Evolutionary conservation across 441 rosid genomes (phyloP).

Genomic region (Iberis amara): DNA sequence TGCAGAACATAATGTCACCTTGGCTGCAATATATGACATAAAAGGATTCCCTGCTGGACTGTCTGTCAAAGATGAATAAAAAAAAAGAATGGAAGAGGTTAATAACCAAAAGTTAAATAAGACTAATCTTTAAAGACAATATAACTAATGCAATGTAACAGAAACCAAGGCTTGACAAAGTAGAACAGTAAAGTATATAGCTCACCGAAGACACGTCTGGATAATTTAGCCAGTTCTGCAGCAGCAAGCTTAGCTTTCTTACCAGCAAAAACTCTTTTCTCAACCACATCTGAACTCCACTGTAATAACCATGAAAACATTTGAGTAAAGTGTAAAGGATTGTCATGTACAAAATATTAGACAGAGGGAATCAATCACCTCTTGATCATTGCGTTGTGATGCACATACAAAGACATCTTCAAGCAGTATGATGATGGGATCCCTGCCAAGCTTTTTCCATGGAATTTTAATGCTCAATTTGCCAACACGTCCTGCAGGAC

Average conservation of each 20-base stretch:
- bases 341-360: not conserved
- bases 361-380: slow-evolving; percentile 37
- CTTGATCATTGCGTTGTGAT: slow-evolving; percentile 68
- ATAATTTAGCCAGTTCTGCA: slow-evolving; percentile 80
- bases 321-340: not conserved
- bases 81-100: slow-evolving; percentile 24
- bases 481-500: slow-evolving; percentile 55
- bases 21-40: slow-evolving; percentile 69
- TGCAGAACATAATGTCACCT: slow-evolving; percentile 41
- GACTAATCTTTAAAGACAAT: slow-evolving; percentile 1
- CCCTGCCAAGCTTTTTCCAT: slow-evolving; percentile 79
- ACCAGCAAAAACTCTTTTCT: slow-evolving; percentile 78
- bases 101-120: not conserved
- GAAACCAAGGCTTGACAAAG: not conserved
- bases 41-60: slow-evolving; percentile 74
- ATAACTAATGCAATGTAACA: not conserved
- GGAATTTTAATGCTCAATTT: slow-evolving; percentile 73
- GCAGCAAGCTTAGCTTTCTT: slow-evolving; percentile 91
- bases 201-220: slow-evolving; percentile 73
- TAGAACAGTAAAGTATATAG: slow-evolving; percentile 8
- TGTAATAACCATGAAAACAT: slow-evolving; percentile 24
- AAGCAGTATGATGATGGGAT: slow-evolving; percentile 60
- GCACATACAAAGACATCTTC: slow-evolving; percentile 75
- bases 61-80: no score
- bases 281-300: slow-evolving; percentile 82